Percentiles rank a stretch among this genome's conserved stretches.
Conservation (phyloP, 1,284 basidiomycete species). For the Sporisorium sorghi region DNA sequence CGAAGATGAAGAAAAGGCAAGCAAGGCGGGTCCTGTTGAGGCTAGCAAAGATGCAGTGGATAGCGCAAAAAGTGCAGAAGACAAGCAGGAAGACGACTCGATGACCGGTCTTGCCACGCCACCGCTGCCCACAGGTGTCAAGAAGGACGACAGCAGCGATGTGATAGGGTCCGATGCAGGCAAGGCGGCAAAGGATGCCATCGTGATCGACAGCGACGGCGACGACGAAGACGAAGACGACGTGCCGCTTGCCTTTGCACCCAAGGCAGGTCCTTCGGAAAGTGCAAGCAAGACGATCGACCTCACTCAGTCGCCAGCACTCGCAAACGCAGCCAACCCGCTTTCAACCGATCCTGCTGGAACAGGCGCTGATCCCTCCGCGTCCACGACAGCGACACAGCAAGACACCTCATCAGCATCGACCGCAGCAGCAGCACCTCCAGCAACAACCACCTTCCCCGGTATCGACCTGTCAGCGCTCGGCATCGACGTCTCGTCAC, state of each 20-base stretch:
- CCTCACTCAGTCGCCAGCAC: conserved; percentile 39
- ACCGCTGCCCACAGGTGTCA: conserved; percentile 10
- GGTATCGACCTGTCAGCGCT: conserved; percentile 42
- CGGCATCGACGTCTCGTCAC: conserved; percentile 37
- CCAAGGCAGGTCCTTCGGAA: conserved; percentile 23
- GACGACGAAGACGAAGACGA: conserved; percentile 55
- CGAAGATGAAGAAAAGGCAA: conserved; percentile 7
- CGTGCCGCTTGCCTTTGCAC: conserved; percentile 45
- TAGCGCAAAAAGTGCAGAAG: not conserved
- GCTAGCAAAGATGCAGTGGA: not conserved
- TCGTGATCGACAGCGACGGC: conserved; percentile 48
- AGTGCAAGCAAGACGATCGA: conserved; percentile 29
- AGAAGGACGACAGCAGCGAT: not conserved
- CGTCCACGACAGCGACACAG: not conserved
- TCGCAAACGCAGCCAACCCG: conserved; percentile 11
- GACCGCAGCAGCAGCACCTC: not conserved
- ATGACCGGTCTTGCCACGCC: conserved; percentile 16
- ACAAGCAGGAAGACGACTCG: conserved; percentile 18
- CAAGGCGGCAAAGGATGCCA: conserved; percentile 28
- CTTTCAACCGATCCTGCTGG: not conserved
- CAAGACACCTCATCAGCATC: not conserved
- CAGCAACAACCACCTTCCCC: conserved; percentile 9
- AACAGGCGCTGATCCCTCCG: not conserved
- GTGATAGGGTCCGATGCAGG: conserved; percentile 5
- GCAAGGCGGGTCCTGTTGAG: not conserved